Base-by-base conservation (phyloP, 108 stramenopile genomes). In the Skeletonema potamos region DNA sequence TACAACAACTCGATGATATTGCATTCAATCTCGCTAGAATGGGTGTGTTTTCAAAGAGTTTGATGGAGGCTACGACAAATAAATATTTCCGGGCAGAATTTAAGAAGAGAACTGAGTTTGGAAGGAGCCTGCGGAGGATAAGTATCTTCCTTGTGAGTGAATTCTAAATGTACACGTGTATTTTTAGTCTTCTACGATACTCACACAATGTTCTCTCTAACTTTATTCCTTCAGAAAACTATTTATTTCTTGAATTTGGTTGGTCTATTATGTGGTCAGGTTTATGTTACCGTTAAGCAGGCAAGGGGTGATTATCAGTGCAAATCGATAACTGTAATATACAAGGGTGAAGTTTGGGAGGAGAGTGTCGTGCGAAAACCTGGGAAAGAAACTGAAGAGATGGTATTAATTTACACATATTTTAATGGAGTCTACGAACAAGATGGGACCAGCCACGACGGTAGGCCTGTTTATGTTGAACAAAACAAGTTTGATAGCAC, bases 11-110 rank as follows among this genome's bases (percentile, higher is more conserved):
- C 1, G 58, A 59, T 34, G 58, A 59, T 24, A 59, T 59, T 33
- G 58, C 58, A 18, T 59, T 59, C 58, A 59, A 59, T 18, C 33
- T 59, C n/a, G 58, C 58, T 9, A 59, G 18, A 34, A 59, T 59
- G n/a, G 58, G 33, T 34, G 30, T 59, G 36, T 34, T 59, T 18
- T 30, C 32, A 34, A 59, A 59, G 36, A 30, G 58, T 18, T 34
- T 59, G 24, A 18, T 17, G 18, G 33, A 0, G 32, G 58, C 30
- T 7, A 33, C 32, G 10, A 33, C 58, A 6, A 33, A 30, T 1
- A 30, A 30, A 17, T 30, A 33, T 34, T 59, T 59, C 32, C 6
- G 58, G 20, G 5, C 13, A 4, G 28, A 59, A 34, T 59, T 59
- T 2, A 34, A 32, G 30, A 59, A 57, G 56, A 13, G 33, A 34